Conservation (phyloP, 345 rosid genomes). For the Salix viminalis region DNA sequence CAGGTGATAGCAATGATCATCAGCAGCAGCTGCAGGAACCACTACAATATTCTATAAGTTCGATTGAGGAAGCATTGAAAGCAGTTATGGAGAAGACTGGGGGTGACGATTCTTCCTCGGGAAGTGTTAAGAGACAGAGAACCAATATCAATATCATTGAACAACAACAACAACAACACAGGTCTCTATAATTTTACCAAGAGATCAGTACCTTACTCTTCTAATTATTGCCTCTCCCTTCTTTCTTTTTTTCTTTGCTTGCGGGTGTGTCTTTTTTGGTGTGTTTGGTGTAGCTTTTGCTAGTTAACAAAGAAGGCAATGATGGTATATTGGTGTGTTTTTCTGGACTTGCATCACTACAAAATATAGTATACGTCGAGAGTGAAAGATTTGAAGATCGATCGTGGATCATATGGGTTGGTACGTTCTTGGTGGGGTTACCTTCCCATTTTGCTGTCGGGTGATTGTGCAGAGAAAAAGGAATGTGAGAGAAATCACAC, state of each 20-base stretch:
- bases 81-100: slow-evolving; percentile 82
- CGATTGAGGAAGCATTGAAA: slow-evolving; percentile 87
- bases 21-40: slow-evolving; percentile 28
- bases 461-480: not conserved
- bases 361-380: not conserved
- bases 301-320: slow-evolving; percentile 4
- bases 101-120: slow-evolving; percentile 68
- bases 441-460: not conserved
- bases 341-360: slow-evolving; percentile 5
- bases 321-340: slow-evolving; percentile 12
- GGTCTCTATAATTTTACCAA: slow-evolving; percentile 44
- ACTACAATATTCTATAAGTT: slow-evolving; percentile 54
- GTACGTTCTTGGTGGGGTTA: slow-evolving; percentile 4
- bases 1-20: slow-evolving; percentile 25
- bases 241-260: not conserved
- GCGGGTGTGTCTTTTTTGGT: slow-evolving; percentile 5
- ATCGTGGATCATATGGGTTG: not conserved
- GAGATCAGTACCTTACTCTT: not conserved
- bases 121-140: slow-evolving; percentile 80
- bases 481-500: not conserved
- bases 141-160: slow-evolving; percentile 55
- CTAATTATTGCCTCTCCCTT: not conserved
- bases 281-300: slow-evolving; percentile 2
- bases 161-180: slow-evolving; percentile 38
- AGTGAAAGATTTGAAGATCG: not conserved